Conservation (phyloP, 805 yeast genomes). For the Saccharomyces jurei region DNA sequence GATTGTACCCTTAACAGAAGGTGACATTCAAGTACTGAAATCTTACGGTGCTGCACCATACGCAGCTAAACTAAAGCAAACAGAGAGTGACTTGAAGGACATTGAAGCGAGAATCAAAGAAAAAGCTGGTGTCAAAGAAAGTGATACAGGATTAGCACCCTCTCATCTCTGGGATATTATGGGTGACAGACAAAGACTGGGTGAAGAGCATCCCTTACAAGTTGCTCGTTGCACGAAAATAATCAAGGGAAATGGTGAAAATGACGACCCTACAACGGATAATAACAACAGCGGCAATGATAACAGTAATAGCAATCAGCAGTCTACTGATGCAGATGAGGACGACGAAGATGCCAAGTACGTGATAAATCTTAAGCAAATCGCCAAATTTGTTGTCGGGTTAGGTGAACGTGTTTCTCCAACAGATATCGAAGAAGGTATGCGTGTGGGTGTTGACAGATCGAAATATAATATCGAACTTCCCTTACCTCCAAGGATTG, state of each 20-base stretch:
- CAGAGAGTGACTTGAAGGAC: constrained; percentile 79
- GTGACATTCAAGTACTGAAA: constrained; percentile 93
- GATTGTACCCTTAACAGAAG: constrained; percentile 83
- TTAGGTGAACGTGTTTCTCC: constrained; percentile 96
- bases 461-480: constrained; percentile 93
- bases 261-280: constrained; percentile 15
- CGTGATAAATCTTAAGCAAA: constrained; percentile 93
- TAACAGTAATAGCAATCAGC: constrained; percentile 6
- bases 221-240: constrained; percentile 98
- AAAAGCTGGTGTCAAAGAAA: constrained; percentile 87
- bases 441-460: constrained; percentile 98
- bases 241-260: constrained; percentile 51
- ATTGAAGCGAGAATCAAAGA: constrained; percentile 86
- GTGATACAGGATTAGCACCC: constrained; percentile 96
- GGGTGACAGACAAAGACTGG: constrained; percentile 90
- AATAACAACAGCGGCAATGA: constrained; percentile 12
- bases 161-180: constrained; percentile 96
- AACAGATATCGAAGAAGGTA: constrained; percentile 97
- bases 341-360: constrained; percentile 85
- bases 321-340: constrained; percentile 29
- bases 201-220: constrained; percentile 91
- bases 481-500: constrained; percentile 96
- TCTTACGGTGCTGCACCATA: constrained; percentile 98
- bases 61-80: constrained; percentile 66
- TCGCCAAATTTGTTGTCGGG: constrained; percentile 95